Evolutionary conservation across 768 basidiomycete species (phyloP).

Genomic region (Symmetrospora coprosmae): DNA sequence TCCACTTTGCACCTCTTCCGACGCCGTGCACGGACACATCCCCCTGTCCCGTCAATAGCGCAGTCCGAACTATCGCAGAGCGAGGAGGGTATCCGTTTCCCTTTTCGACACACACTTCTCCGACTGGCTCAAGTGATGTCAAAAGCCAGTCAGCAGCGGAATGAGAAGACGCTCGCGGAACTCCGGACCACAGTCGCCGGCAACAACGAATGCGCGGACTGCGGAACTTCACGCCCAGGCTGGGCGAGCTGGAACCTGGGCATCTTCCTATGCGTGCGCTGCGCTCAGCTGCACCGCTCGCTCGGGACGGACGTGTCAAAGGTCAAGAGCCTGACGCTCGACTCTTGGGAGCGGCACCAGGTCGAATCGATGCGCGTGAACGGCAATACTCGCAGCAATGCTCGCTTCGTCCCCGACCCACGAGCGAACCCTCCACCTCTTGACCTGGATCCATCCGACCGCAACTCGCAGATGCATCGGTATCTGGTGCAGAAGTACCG

Average conservation of each 20-base stretch:
- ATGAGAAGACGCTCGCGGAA: neutral
- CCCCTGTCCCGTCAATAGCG: too few relatives aligned
- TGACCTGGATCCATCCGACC: neutral
- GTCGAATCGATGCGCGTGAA: conserved; percentile 4
- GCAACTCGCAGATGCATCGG: conserved; percentile 10
- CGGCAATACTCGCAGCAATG: conserved; percentile 10
- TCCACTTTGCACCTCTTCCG: too few relatives aligned
- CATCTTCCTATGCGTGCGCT: conserved; percentile 18
- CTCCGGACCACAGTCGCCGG: neutral
- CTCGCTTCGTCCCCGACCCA: conserved; percentile 5
- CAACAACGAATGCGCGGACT: conserved; percentile 18
- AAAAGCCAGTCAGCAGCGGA: conserved; percentile 3
- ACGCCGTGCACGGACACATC: too few relatives aligned
- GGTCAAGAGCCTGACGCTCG: conserved; percentile 13
- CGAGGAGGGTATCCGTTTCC: too few relatives aligned
- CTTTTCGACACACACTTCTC: too few relatives aligned
- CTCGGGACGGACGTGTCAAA: conserved; percentile 8
- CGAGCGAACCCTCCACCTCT: neutral
- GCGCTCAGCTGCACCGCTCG: neutral
- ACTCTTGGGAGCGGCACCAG: conserved; percentile 22
- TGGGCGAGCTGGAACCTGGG: conserved; percentile 23
- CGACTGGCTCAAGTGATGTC: too few relatives aligned
- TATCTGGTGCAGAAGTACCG: conserved; percentile 12
- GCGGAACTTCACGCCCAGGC: neutral
- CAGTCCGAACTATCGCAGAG: too few relatives aligned